These are phyloP conservation scores for Chlorociboria aeruginascens DNA, from an alignment of 495 filamentous ascomycete species.

Conservation along the genomic window DNA sequence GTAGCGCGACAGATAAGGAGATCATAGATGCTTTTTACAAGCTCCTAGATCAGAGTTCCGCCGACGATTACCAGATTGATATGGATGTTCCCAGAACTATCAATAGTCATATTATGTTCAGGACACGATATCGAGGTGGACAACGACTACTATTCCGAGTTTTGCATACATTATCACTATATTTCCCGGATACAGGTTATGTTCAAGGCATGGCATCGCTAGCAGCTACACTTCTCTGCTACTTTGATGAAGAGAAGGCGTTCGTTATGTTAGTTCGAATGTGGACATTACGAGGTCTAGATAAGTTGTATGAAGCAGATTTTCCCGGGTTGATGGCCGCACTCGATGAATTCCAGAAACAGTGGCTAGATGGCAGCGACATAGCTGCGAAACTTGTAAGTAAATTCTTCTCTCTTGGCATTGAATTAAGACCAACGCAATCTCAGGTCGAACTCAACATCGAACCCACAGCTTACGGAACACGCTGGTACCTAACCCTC, in stretches of 20 bases:
- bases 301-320: constrained; percentile 69
- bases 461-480: constrained; percentile 83
- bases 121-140: constrained; percentile 76
- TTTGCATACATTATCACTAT: constrained; percentile 79
- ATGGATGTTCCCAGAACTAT: constrained; percentile 95
- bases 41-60: constrained; percentile 57
- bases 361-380: constrained; percentile 69
- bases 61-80: constrained; percentile 95
- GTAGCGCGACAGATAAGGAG: constrained; percentile 52
- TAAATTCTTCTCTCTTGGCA: not conserved
- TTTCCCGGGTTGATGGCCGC: constrained; percentile 84
- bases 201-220: constrained; percentile 97
- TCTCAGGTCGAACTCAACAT: constrained; percentile 64
- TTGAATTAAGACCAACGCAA: not conserved
- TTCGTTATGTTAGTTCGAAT: constrained; percentile 93
- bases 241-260: constrained; percentile 87
- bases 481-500: constrained; percentile 92
- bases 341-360: constrained; percentile 73
- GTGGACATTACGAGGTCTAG: constrained; percentile 80
- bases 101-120: constrained; percentile 95
- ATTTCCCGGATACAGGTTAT: constrained; percentile 86
- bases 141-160: constrained; percentile 90
- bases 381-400: constrained; percentile 65
- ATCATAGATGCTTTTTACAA: constrained; percentile 59
- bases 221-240: constrained; percentile 86